Conservation (phyloP, 805 yeast species). For the Starmerella vaccinii region DNA sequence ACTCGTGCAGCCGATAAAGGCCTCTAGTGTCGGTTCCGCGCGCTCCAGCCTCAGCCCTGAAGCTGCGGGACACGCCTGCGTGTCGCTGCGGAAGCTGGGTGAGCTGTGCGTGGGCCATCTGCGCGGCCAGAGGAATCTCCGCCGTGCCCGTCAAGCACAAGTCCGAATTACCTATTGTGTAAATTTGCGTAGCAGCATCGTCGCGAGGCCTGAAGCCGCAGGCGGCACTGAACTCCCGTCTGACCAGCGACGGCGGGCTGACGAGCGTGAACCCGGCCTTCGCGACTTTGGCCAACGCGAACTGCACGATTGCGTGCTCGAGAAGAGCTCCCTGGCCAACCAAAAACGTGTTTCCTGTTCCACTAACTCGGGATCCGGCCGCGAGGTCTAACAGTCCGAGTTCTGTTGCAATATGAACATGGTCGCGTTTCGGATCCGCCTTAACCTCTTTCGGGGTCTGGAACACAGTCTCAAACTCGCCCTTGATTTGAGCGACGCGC, state of each 20-base stretch:
- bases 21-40: constrained; percentile 90
- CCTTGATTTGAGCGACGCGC: constrained; percentile 15
- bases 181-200: constrained; percentile 64
- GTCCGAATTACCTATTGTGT: constrained; percentile 43
- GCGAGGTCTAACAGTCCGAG: constrained; percentile 59
- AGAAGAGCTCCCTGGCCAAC: constrained; percentile 74
- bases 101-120: constrained; percentile 46
- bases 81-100: constrained; percentile 23
- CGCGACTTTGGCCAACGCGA: constrained; percentile 59
- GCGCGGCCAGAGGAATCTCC: constrained; percentile 85
- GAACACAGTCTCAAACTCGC: constrained; percentile 22
- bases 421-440: constrained; percentile 36
- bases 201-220: constrained; percentile 96
- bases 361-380: constrained; percentile 65
- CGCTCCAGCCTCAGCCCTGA: constrained; percentile 95
- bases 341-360: constrained; percentile 59
- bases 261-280: constrained; percentile 56
- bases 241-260: constrained; percentile 78
- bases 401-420: constrained; percentile 58
- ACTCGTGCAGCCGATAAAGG: constrained; percentile 88
- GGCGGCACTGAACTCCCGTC: constrained; percentile 64
- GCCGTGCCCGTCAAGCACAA: constrained; percentile 86
- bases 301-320: constrained; percentile 83
- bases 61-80: constrained; percentile 70
- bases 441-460: neutral